These are phyloP conservation scores for Acacia confusa DNA, from an alignment of 306 rosid species.

Conservation along the genomic window DNA sequence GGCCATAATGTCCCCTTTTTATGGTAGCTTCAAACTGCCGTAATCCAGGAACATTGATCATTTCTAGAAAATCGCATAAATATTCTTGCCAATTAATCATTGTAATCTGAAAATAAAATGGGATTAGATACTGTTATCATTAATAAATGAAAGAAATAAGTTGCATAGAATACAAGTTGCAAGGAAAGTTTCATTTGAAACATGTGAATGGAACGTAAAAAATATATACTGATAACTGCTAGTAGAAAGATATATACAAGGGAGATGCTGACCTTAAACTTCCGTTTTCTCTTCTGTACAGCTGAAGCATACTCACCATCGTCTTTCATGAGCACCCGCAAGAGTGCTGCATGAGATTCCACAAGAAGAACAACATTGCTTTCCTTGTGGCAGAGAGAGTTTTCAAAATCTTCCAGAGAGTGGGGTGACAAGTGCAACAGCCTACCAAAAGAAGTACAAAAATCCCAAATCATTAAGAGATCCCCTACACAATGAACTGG, in stretches of 20 bases:
- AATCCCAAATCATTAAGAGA: constrained; percentile 94
- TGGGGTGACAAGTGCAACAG: constrained; percentile 72
- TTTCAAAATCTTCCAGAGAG: constrained; percentile 87
- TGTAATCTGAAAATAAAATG: constrained; percentile 69
- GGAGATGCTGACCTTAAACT: constrained; percentile 57
- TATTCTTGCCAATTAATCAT: constrained; percentile 77
- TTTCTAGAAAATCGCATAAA: constrained; percentile 79
- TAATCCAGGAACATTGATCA: constrained; percentile 63
- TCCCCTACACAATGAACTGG: constrained; percentile 76
- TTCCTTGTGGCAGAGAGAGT: constrained; percentile 78
- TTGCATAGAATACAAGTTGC: constrained; percentile 7
- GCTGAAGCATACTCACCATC: constrained; percentile 49
- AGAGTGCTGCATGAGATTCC: constrained; percentile 83
- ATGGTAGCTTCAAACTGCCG: constrained; percentile 55
- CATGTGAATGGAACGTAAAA: neutral
- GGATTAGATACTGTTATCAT: constrained; percentile 18
- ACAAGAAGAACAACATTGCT: constrained; percentile 74
- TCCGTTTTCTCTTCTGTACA: constrained; percentile 55
- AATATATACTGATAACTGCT: constrained; percentile 14
- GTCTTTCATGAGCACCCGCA: constrained; percentile 75
- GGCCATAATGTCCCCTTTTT: constrained; percentile 91
- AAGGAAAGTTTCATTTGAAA: neutral
- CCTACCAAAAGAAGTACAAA: constrained; percentile 72
- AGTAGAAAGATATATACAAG: constrained; percentile 14
- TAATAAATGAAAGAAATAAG: constrained; percentile 3